Percentiles rank a stretch among this genome's conserved stretches.
These are phyloP conservation scores for Brasilioporus rufonigricans DNA, from an alignment of 768 basidiomycete species.

Conservation along the genomic window DNA sequence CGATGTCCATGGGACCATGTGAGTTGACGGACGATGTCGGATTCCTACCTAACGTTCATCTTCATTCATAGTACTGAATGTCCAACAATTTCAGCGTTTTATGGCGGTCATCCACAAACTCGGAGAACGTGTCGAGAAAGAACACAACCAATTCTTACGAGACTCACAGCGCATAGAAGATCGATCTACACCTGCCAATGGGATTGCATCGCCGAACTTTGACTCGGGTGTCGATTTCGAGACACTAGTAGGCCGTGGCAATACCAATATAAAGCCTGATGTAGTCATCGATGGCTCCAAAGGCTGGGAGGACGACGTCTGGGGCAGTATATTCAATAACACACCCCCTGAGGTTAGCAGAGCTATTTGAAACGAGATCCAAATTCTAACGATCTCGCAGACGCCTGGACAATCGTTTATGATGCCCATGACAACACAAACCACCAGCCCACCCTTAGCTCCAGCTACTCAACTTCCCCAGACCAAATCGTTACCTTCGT, in stretches of 20 bases:
- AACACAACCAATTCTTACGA: constrained; percentile 88
- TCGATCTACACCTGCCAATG: constrained; percentile 52
- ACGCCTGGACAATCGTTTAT: constrained; percentile 12
- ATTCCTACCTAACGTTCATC: background rate
- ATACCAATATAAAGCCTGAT: constrained; percentile 47
- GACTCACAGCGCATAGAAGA: constrained; percentile 92
- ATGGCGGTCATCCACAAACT: constrained; percentile 80
- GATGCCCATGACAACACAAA: constrained; percentile 13
- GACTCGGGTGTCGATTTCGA: constrained; percentile 78
- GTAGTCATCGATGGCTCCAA: constrained; percentile 35
- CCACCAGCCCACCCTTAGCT: constrained; percentile 13
- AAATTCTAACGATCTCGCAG: constrained; percentile 13
- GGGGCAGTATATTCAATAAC: constrained; percentile 72
- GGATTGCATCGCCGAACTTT: constrained; percentile 34
- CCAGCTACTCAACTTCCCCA: constrained; percentile 11
- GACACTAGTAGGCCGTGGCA: constrained; percentile 69
- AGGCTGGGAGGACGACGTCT: constrained; percentile 80
- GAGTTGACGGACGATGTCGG: constrained; percentile 29
- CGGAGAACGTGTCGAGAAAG: constrained; percentile 85
- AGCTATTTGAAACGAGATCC: background rate
- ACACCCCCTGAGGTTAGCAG: constrained; percentile 28
- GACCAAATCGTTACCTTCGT: constrained; percentile 39
- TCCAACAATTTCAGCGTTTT: constrained; percentile 89
- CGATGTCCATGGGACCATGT: constrained; percentile 97
- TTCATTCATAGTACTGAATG: constrained; percentile 60